These are phyloP conservation scores for Fusarium drepaniforme DNA, from an alignment of 2,329 filamentous ascomycete genomes.

Conservation along the genomic window DNA sequence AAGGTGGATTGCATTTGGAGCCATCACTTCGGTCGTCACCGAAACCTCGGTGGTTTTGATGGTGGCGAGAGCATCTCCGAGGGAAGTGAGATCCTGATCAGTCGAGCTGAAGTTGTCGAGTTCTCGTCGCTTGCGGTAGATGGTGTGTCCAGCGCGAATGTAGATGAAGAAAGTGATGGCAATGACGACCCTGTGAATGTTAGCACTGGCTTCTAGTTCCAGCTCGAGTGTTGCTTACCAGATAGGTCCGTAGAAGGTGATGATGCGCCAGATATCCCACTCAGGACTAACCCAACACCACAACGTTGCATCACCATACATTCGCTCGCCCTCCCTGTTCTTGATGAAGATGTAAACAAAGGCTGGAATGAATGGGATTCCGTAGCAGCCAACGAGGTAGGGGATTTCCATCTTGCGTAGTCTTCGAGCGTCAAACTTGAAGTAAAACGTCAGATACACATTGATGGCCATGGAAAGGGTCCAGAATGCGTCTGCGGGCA, in stretches of 20 bases:
- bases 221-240: conserved; percentile 62
- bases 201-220: neutral
- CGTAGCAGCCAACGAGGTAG: conserved; percentile 79
- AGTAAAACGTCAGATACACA: conserved; percentile 85
- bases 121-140: conserved; percentile 75
- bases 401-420: conserved; percentile 77
- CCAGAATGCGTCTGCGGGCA: conserved; percentile 82
- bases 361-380: conserved; percentile 77
- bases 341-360: conserved; percentile 75
- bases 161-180: conserved; percentile 74
- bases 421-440: conserved; percentile 74
- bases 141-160: conserved; percentile 72
- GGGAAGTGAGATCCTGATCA: conserved; percentile 55
- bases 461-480: conserved; percentile 87
- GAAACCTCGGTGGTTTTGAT: conserved; percentile 74
- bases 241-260: conserved; percentile 79
- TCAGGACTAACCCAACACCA: conserved; percentile 83
- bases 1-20: conserved; percentile 38
- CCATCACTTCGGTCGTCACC: conserved; percentile 64
- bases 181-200: conserved; percentile 67
- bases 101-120: conserved; percentile 67
- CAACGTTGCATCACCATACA: conserved; percentile 81
- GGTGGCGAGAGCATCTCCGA: conserved; percentile 59
- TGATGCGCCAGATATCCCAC: conserved; percentile 80
- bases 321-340: conserved; percentile 60